A percentile compares a stretch with the other conserved stretches of the same genome.
phyloP scores from a whole-genome alignment of 2,329 filamentous ascomycete species.

The Catunica adiposa region DNA sequence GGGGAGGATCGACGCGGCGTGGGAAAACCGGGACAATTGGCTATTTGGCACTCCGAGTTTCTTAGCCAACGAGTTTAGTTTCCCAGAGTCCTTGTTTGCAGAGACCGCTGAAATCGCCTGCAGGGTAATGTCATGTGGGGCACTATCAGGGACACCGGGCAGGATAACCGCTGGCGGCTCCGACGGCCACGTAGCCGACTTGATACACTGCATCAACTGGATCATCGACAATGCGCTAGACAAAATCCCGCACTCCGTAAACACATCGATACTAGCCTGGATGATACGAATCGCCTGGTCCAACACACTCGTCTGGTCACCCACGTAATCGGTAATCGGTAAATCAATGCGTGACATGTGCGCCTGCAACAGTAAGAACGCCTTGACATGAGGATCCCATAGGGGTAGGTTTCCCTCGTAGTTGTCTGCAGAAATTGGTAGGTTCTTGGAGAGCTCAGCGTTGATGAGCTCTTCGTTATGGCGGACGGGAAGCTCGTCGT shows the following conservation, averaged over 20 bases:
- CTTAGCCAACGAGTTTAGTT: constrained; percentile 24
- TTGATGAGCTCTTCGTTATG: constrained; percentile 99
- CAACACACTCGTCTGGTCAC: constrained; percentile 75
- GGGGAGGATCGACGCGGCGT: constrained; percentile 51
- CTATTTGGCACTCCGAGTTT: constrained; percentile 32
- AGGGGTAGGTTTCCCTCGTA: constrained; percentile 57
- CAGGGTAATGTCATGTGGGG: constrained; percentile 24
- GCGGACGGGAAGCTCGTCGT: constrained; percentile 90
- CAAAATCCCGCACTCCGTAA: constrained; percentile 74
- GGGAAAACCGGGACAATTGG: constrained; percentile 33
- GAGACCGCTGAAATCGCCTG: constrained; percentile 26
- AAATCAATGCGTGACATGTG: constrained; percentile 87
- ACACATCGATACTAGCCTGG: constrained; percentile 83
- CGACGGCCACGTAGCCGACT: constrained; percentile 77
- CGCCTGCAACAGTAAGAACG: constrained; percentile 83
- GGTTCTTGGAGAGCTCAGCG: constrained; percentile 64
- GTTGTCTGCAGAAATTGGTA: constrained; percentile 44
- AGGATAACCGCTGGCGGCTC: constrained; percentile 67
- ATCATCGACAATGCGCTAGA: constrained; percentile 71
- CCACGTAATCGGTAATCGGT: constrained; percentile 92
- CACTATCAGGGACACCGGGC: constrained; percentile 42
- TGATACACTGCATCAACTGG: constrained; percentile 74
- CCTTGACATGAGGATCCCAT: constrained; percentile 98
- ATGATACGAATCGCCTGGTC: constrained; percentile 96
- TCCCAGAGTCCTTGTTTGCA: neutral